A percentile compares a stretch with the other conserved stretches of the same genome.
phyloP scores from a whole-genome alignment of 139 green algal genomes.

The Chlamydomonas sphaeroides region DNA sequence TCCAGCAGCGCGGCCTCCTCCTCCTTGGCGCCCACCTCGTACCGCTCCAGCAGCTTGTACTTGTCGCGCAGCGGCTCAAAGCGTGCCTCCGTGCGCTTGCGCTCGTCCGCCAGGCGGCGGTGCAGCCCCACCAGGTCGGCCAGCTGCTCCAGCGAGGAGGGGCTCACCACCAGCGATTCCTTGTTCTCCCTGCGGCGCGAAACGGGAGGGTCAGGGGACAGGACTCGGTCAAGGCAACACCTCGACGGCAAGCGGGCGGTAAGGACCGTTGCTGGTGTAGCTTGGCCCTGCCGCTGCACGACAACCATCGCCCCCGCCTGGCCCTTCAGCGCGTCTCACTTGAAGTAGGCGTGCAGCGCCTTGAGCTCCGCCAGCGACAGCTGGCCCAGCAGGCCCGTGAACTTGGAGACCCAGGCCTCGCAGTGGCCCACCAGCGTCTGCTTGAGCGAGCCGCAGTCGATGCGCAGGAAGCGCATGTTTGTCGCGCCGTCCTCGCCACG shows the following conservation, averaged over 20 bases:
- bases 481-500: conserved; percentile 79
- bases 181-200: conserved; percentile 1
- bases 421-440: conserved; percentile 83
- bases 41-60: conserved; percentile 73
- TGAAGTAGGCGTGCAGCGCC: conserved; percentile 67
- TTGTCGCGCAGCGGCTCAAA: conserved; percentile 71
- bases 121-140: conserved; percentile 79
- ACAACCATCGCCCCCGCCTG: no score
- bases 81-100: conserved; percentile 49
- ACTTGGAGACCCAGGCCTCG: conserved; percentile 82
- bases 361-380: conserved; percentile 72
- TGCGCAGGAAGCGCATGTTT: conserved; percentile 89
- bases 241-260: no score
- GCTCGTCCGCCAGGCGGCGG: conserved; percentile 64
- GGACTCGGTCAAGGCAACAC: no score
- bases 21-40: conserved; percentile 74
- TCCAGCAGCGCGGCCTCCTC: conserved; percentile 73
- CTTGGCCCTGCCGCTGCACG: no score
- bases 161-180: conserved; percentile 16
- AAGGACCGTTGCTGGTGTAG: no score
- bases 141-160: conserved; percentile 76
- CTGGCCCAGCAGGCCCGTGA: conserved; percentile 77
- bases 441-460: conserved; percentile 91
- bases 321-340: conserved; percentile 21
- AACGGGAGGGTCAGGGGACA: no score